A percentile compares a stretch with the other conserved stretches of the same genome.
Conservation (phyloP, 169 alveolate genomes). For the Toxoplasma gondii region DNA sequence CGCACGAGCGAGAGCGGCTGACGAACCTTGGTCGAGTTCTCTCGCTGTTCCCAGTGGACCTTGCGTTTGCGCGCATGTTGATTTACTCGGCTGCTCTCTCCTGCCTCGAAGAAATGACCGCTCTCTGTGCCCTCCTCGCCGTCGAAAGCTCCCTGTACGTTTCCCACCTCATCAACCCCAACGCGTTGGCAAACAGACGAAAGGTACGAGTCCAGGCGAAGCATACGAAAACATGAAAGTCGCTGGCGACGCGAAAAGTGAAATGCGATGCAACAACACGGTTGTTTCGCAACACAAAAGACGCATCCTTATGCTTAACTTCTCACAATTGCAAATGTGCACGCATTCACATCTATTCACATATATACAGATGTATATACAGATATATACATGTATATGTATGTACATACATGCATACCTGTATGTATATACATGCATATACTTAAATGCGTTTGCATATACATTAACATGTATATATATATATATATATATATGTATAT, state of each 20-base stretch:
- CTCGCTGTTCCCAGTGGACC: conserved; percentile 56
- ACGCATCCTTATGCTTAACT: neutral
- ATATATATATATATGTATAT: neutral
- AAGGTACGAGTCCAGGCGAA: conserved; percentile 31
- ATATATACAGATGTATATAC: neutral
- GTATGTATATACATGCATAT: neutral
- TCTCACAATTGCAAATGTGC: neutral
- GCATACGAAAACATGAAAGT: neutral
- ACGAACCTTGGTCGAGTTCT: conserved; percentile 46
- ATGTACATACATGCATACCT: neutral
- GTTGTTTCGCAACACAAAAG: no score
- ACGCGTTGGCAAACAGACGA: conserved; percentile 54
- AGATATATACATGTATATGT: no score
- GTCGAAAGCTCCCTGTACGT: conserved; percentile 40
- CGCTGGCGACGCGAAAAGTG: neutral
- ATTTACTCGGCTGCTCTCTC: conserved; percentile 49
- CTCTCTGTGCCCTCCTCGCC: conserved; percentile 59
- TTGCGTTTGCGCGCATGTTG: conserved; percentile 46
- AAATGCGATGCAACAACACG: no score
- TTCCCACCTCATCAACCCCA: conserved; percentile 40
- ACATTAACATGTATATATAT: no score
- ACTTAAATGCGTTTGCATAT: neutral
- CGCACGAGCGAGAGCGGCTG: conserved; percentile 11
- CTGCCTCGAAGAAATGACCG: conserved; percentile 61
- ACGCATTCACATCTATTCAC: neutral